Evolutionary conservation across 805 yeast genomes (phyloP).

Genomic region (Hagleromyces aurorensis): DNA sequence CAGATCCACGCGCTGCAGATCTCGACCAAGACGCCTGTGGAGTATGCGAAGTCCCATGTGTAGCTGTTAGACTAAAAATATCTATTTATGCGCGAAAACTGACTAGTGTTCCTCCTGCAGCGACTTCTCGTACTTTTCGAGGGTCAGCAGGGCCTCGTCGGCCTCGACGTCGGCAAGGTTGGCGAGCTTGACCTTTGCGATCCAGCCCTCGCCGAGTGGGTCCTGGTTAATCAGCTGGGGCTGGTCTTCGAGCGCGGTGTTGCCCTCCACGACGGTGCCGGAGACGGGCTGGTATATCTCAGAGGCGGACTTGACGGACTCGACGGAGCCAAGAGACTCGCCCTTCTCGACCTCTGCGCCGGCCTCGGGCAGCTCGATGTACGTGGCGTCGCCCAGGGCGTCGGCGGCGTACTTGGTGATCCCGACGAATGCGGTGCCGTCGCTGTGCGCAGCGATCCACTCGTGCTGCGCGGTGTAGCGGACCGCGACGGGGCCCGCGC

Average conservation of each 20-base stretch:
- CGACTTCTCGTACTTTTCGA: slow-evolving; percentile 48
- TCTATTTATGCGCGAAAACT: too few species aligned
- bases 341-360: slow-evolving; percentile 57
- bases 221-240: slow-evolving; percentile 80
- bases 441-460: slow-evolving; percentile 83
- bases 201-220: slow-evolving; percentile 94
- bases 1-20: slow-evolving; percentile 88
- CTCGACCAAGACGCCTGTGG: slow-evolving; percentile 67
- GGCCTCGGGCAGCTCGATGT: slow-evolving; percentile 78
- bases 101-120: slow-evolving; percentile 28
- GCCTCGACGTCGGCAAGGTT: slow-evolving; percentile 36
- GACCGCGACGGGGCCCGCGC: slow-evolving; percentile 33
- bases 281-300: slow-evolving; percentile 85
- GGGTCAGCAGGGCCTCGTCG: slow-evolving; percentile 42
- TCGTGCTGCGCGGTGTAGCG: slow-evolving; percentile 88
- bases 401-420: slow-evolving; percentile 93
- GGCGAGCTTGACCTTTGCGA: slow-evolving; percentile 64
- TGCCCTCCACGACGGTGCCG: slow-evolving; percentile 69
- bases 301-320: slow-evolving; percentile 87
- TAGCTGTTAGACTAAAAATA: slow-evolving; percentile 2
- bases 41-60: slow-evolving; percentile 28
- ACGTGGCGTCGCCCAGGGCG: slow-evolving; percentile 95
- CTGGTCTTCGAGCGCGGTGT: slow-evolving; percentile 52
- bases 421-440: slow-evolving; percentile 81
- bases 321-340: slow-evolving; percentile 87